phyloP scores from a whole-genome alignment of 805 yeast species.

The Candida methanosorbosa region DNA sequence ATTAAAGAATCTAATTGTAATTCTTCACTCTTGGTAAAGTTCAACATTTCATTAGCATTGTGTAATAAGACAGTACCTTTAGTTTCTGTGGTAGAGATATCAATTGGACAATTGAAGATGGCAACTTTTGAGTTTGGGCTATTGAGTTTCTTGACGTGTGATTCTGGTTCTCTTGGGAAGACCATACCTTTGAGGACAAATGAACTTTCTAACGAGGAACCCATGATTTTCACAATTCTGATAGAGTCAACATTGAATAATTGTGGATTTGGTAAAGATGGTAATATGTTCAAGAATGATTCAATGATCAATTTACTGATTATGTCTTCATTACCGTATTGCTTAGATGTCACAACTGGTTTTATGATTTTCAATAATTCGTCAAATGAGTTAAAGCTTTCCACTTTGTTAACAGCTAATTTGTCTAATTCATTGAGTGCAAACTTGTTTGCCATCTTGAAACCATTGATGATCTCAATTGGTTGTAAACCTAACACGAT shows the following conservation, averaged over 20 bases:
- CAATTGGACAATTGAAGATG: slow-evolving; percentile 88
- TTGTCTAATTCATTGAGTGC: slow-evolving; percentile 61
- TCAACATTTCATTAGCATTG: slow-evolving; percentile 94
- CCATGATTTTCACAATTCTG: slow-evolving; percentile 96
- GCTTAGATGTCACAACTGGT: slow-evolving; percentile 90
- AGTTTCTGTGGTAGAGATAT: slow-evolving; percentile 93
- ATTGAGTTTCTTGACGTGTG: slow-evolving; percentile 59
- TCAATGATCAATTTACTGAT: slow-evolving; percentile 74
- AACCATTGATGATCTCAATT: slow-evolving; percentile 90
- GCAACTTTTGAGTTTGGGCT: slow-evolving; percentile 69
- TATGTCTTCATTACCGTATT: slow-evolving; percentile 78
- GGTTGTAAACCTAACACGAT: slow-evolving; percentile 81
- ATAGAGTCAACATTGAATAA: slow-evolving; percentile 86
- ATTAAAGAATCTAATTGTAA: slow-evolving; percentile 81
- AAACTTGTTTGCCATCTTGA: slow-evolving; percentile 73
- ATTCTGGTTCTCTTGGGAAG: slow-evolving; percentile 96
- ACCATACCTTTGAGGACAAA: slow-evolving; percentile 95
- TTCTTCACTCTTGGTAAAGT: slow-evolving; percentile 94
- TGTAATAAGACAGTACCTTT: slow-evolving; percentile 95
- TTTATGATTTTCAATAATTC: slow-evolving; percentile 66
- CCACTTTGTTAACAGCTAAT: slow-evolving; percentile 52
- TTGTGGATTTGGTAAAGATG: slow-evolving; percentile 53
- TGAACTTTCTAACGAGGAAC: slow-evolving; percentile 65
- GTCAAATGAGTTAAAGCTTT: slow-evolving; percentile 41
- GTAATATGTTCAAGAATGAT: slow-evolving; percentile 72